Base-by-base conservation (phyloP, 2,329 filamentous ascomycete genomes). In the Aspergillus latus region DNA sequence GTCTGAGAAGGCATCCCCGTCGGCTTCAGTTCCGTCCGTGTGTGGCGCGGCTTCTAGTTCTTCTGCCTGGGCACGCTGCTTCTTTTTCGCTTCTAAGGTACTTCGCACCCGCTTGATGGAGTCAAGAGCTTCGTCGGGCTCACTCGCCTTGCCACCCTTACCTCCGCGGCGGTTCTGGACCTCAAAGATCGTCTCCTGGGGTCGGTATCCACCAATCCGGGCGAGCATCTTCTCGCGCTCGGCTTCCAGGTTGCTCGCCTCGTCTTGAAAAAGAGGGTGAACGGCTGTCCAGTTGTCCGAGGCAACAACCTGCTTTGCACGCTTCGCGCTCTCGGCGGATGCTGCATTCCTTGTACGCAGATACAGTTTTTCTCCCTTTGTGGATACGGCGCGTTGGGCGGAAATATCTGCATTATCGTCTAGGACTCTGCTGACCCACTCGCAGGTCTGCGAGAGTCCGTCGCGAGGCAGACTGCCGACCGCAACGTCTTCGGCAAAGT, bases 141-240 rank as follows among this genome's bases (percentile, higher is more conserved):
- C 67, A 13, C 16, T 52, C 8, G 9, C 52, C 82, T 87, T 58
- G 88, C 91, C 71, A 88, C 83, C 68, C 88, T 82, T 80, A 62
- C 89, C 88, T 37, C 86, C 88, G 59, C 87, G 84, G 64, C 88
- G 85, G 5, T 89, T 89, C 62, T 89, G 89, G 60, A 97, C 87
- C 73, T 99, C 94, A 65, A 99, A 99, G n/a, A 99, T 90, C 0
- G 93, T 97, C 74, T 99, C 94, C 43, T 87, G 82, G 0, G 95
- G 94, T 64, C 90, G 85, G 76, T 94, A 99, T 1, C 88, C 88
- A 65, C 90, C 92, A 56, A 99, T 90, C 57, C 87, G 85, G 32
- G 91, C 90, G 30, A 99, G 79, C 90, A 99, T 96, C 49, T 88
- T 86, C 48, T 92, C 86, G 32, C 92, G 84, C 48, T 90, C 87